Percentiles rank a stretch among this genome's conserved stretches.
Evolutionary conservation across 371 early-diverging fungal genomes (phyloP).

Genomic region (Rhizopus delemar): DNA sequence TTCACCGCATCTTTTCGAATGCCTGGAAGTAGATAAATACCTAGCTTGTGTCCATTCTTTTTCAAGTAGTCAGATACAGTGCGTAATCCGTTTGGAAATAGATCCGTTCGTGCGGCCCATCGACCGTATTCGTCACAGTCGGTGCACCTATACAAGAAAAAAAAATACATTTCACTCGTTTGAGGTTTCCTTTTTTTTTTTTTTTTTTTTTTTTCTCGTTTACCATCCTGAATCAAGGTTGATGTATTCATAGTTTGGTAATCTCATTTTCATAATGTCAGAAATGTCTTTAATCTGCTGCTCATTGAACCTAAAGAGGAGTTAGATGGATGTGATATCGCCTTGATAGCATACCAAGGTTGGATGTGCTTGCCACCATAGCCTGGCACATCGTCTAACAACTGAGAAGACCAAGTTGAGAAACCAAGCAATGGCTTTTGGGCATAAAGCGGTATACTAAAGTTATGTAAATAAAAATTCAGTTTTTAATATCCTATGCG

Average conservation of each 20-base stretch:
- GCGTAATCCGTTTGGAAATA: slow-evolving; percentile 41
- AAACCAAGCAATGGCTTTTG: slow-evolving; percentile 44
- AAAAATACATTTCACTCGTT: neutral
- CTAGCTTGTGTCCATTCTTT: slow-evolving; percentile 45
- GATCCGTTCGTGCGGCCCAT: slow-evolving; percentile 37
- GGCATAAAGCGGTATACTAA: slow-evolving; percentile 33
- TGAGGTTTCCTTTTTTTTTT: neutral
- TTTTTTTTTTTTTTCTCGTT: neutral
- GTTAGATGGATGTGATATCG: neutral
- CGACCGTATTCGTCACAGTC: slow-evolving; percentile 44
- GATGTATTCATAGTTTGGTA: slow-evolving; percentile 48
- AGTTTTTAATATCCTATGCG: slow-evolving; percentile 2
- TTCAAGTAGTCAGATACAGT: slow-evolving; percentile 31
- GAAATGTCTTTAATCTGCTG: slow-evolving; percentile 34
- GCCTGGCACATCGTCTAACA: slow-evolving; percentile 45
- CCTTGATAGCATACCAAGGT: slow-evolving; percentile 12
- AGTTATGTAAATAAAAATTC: neutral
- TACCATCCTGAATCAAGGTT: slow-evolving; percentile 55
- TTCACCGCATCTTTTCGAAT: slow-evolving; percentile 42
- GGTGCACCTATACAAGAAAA: slow-evolving; percentile 30
- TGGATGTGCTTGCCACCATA: slow-evolving; percentile 40
- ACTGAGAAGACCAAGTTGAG: slow-evolving; percentile 52
- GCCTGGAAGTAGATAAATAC: slow-evolving; percentile 47
- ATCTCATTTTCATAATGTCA: slow-evolving; percentile 36
- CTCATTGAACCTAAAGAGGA: slow-evolving; percentile 39